These are phyloP conservation scores for Verticillium alfalfae DNA, from an alignment of 2,329 filamentous ascomycete species.

Conservation along the genomic window DNA sequence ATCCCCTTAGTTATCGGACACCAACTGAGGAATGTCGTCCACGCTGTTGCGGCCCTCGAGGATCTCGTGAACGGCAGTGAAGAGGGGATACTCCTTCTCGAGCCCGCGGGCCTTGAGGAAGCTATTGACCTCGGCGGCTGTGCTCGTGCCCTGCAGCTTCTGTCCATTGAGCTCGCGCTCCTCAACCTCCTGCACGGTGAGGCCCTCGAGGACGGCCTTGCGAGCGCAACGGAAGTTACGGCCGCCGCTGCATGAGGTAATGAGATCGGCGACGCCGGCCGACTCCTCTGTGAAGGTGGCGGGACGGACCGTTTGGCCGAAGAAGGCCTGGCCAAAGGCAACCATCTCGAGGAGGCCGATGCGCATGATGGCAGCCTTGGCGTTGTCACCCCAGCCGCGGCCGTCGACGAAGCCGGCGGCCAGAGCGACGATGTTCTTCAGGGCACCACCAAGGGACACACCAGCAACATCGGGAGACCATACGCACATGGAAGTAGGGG, in stretches of 20 bases:
- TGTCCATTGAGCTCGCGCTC: constrained; percentile 88
- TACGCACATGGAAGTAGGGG: constrained; percentile 93
- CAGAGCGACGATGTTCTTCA: constrained; percentile 95
- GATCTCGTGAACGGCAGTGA: constrained; percentile 82
- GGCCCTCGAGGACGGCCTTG: constrained; percentile 73
- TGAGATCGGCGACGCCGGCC: constrained; percentile 89
- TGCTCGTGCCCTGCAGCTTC: constrained; percentile 91
- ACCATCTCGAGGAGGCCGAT: constrained; percentile 96
- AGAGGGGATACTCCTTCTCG: constrained; percentile 83
- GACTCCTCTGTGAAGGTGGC: constrained; percentile 96
- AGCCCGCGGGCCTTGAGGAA: constrained; percentile 76
- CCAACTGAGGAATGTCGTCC: constrained; percentile 72
- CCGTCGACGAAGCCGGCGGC: constrained; percentile 94
- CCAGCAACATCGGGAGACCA: constrained; percentile 92
- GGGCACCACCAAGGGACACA: constrained; percentile 85
- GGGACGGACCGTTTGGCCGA: constrained; percentile 71
- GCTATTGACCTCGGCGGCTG: constrained; percentile 82
- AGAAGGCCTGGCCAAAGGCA: constrained; percentile 91
- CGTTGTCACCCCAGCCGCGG: constrained; percentile 95
- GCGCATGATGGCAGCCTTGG: constrained; percentile 97
- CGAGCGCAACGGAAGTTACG: constrained; percentile 93
- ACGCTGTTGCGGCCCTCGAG: constrained; percentile 70
- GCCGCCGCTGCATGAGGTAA: constrained; percentile 88
- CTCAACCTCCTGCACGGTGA: constrained; percentile 84
- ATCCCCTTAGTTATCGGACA: constrained; percentile 28